Base-by-base conservation (phyloP, 345 rosid genomes). In the Chamaenerion angustifolium region DNA sequence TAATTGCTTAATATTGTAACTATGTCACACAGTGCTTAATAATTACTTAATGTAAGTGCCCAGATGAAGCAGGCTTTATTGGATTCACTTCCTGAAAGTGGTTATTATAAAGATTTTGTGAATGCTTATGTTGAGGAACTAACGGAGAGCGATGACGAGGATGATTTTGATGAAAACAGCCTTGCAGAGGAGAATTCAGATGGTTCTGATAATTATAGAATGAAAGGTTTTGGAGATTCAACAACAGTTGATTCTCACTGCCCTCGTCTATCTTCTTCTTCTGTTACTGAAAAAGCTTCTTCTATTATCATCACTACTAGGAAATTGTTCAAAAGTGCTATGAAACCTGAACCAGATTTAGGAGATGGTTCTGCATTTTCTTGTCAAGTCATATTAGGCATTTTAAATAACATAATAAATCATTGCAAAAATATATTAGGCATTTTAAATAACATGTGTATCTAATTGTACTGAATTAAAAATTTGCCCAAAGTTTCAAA, bases 91-190 rank as follows among this genome's bases (percentile, higher is more conserved):
- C 78, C 88, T 56, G 65, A 69, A 18, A 54, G 45, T 59, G 83
- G 69, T 23, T 65, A 74, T 18, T 81, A 77, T 55, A 62, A 73
- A 64, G 86, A 78, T 69, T 86, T 69, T 45, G 42, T 64, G 47
- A 79, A 80, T 75, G 94, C 85, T 43, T 90, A 90, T 61, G 61
- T 69, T 67, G 95, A 88, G 67, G 85, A 77, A 49, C 57, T 70
- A 63, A 78, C 62, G 60, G 95, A 76, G 65, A 83, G 80, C 52
- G 90, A 66, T 62, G 78, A 68, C 49, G 76, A 51, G 10, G 59
- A 50, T 46, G 47, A 31, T 43, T n/a, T n/a, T n/a, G n/a, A n/a
- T n/a, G n/a, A n/a, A n/a, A n/a, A n/a, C n/a, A n/a, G n/a, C n/a
- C n/a, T n/a, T n/a, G n/a, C n/a, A n/a, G n/a, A n/a, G n/a, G n/a